These are phyloP conservation scores for Collariella sp. DNA, from an alignment of 495 filamentous ascomycete species.

Conservation along the genomic window DNA sequence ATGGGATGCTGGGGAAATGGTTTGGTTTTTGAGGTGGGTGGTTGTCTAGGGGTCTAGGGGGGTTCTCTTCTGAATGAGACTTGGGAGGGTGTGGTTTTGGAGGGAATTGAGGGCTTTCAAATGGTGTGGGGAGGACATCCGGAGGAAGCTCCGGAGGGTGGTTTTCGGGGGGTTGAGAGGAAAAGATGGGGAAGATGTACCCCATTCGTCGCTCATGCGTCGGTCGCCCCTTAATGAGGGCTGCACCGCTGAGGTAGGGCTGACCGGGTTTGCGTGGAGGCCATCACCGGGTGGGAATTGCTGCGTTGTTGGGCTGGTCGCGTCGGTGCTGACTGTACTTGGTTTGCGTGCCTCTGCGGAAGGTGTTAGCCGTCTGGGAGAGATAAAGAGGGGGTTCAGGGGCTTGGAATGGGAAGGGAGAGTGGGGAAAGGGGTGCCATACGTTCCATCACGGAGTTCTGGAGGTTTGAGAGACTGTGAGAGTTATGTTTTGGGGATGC, in stretches of 20 bases:
- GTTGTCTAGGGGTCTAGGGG: too few relatives aligned
- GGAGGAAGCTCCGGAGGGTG: not conserved
- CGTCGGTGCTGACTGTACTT: not conserved
- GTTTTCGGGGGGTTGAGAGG: not conserved
- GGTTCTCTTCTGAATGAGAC: not conserved
- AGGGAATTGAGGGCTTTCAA: not conserved
- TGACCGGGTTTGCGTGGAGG: not conserved
- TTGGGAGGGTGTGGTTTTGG: not conserved
- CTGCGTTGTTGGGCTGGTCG: constrained; percentile 1
- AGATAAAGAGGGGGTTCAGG: not conserved
- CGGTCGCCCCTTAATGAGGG: constrained; percentile 1
- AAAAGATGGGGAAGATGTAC: constrained; percentile 18
- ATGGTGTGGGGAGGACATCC: not conserved
- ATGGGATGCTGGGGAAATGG: not conserved
- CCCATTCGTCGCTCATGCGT: constrained; percentile 34
- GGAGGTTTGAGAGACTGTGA: too few relatives aligned
- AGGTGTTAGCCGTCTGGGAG: not conserved
- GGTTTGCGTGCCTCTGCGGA: constrained; percentile 4
- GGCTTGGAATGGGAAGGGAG: not conserved
- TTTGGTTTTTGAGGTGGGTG: too few relatives aligned
- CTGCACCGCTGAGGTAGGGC: not conserved
- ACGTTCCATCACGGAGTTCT: not conserved
- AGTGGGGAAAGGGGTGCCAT: not conserved
- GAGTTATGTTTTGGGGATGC: not conserved
- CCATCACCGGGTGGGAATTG: not conserved